Evolutionary conservation across 2,329 filamentous ascomycete species (phyloP), one percentile per base, ranked within the genome.

Genomic region (Acrodontium crateriforme): DNA sequence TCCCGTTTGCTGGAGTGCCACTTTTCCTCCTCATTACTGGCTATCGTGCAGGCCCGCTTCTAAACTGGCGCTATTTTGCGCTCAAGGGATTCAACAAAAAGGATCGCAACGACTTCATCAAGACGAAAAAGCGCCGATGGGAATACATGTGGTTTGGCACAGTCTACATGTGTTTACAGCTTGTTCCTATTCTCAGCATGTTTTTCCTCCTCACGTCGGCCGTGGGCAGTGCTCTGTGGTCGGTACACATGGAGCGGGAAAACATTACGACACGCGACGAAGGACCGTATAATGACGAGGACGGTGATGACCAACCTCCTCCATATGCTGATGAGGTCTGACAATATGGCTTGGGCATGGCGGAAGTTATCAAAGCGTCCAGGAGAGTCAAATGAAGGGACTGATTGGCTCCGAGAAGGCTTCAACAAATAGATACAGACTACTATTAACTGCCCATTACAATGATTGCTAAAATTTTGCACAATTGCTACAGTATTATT

Each of bases 71-170:
- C 32, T 94, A 89, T 64, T 94, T 85, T 50, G 71, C 84, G 45
- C 62, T 98, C 26, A 65, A 75, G 21, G 80, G 76, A 0, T 64
- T 91, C 39, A 69, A 69, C 21, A 83, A 76, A 52, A 74, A 78
- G 42, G 71, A 91, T 48, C 67, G 73, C 38, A 81, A 81, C 44
- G 61, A 60, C 16, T 82, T 79, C 43, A 69, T 87, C 16, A 65
- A 63, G 30, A 62, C 60, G 18, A 66, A 65, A 34, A 62, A 62
- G 23, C 67, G 78, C 29, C 63, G 71, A 36, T 80, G 81, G 70
- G 80, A 89, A 34, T 95, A 94, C 50, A 76, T 83, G 9, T 92
- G 82, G 82, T 94, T 95, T 47, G 89, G 89, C 10, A 82, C 79
- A 1, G 66, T 89, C 3, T 81, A 84, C 27, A 71, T 94, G 59